Base-by-base conservation (phyloP, 2,329 filamentous ascomycete genomes). In the Cordyceps militaris region DNA sequence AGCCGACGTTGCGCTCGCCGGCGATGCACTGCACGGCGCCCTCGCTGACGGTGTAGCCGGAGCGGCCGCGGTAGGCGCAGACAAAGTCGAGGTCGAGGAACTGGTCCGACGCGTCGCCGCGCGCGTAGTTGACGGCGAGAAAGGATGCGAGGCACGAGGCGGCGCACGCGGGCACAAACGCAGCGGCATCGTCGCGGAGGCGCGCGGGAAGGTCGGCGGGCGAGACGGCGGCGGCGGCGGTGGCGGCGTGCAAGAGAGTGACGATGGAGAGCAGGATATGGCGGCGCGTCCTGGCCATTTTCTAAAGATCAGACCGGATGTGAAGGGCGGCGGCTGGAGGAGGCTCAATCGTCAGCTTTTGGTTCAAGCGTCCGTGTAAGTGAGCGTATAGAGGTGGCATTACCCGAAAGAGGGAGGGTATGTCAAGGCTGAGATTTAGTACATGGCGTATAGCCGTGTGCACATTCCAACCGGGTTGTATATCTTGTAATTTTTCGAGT, bases 11-110 rank as follows among this genome's bases (percentile, higher is more conserved):
- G 57, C 67, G 71, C 65, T 82, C 79, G 8, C 81, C 81, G 9
- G 80, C 74, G 34, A 88, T 78, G 68, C 88, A 91, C 65, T 86
- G 81, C 61, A 89, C 71, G 4, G 83, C 85, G 11, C 79, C 87
- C 71, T 91, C 88, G n/a, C 86, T 87, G 49, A 90, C 66, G 1
- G 88, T 90, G 64, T 84, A 86, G 10, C 84, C 85, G 30, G 79
- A 79, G 13, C 69, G 71, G 9, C 85, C 85, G 34, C 75, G 74
- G 59, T 77, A 76, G 38, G 78, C 77, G 68, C 88, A 91, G 7
- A 91, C 75, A 63, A 85, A 89, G 64, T 77, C 71, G 63, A 89
- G 68, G 26, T 84, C 76, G 11, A 79, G 75, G 14, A 72, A 71
- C 34, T 70, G 66, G 30, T 75, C 74, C 65, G 85, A 87, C 49